A percentile compares a stretch with the other conserved stretches of the same genome.
Conservation (phyloP, 1,139 yeast species). For the Nakaseomyces nivariensis region DNA sequence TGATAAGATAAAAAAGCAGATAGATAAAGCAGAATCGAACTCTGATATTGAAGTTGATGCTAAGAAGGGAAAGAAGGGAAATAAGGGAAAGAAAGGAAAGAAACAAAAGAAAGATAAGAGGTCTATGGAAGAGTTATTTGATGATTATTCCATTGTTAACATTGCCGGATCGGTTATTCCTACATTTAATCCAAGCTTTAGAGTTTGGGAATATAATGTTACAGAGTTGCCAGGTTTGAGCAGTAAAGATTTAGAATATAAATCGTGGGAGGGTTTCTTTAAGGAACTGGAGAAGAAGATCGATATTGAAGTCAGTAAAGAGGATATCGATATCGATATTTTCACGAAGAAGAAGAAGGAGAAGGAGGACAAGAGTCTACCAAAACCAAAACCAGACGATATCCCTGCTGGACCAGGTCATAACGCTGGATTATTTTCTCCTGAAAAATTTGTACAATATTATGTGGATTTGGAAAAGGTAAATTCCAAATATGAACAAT, state of each 20-base stretch:
- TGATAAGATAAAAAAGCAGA: slow-evolving; percentile 27
- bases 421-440: slow-evolving; percentile 59
- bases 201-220: slow-evolving; percentile 80
- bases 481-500: slow-evolving; percentile 33
- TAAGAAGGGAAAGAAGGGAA: slow-evolving; percentile 13
- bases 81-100: slow-evolving; percentile 32
- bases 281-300: slow-evolving; percentile 34
- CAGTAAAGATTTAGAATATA: slow-evolving; percentile 10
- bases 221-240: slow-evolving; percentile 36
- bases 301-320: slow-evolving; percentile 10
- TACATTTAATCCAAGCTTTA: slow-evolving; percentile 70
- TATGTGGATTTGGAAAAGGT: slow-evolving; percentile 51
- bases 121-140: slow-evolving; percentile 35
- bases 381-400: slow-evolving; percentile 49
- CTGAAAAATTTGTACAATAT: slow-evolving; percentile 62
- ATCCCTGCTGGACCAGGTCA: slow-evolving; percentile 67
- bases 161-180: slow-evolving; percentile 74
- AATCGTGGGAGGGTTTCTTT: slow-evolving; percentile 51
- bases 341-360: slow-evolving; percentile 18
- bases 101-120: slow-evolving; percentile 29
- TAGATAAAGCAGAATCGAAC: slow-evolving; percentile 4
- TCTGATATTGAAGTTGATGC: slow-evolving; percentile 4
- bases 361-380: slow-evolving; percentile 53
- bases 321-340: slow-evolving; percentile 15
- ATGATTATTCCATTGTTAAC: slow-evolving; percentile 60